Conservation (phyloP, 495 filamentous ascomycete genomes). For the Neurospora sp. region DNA sequence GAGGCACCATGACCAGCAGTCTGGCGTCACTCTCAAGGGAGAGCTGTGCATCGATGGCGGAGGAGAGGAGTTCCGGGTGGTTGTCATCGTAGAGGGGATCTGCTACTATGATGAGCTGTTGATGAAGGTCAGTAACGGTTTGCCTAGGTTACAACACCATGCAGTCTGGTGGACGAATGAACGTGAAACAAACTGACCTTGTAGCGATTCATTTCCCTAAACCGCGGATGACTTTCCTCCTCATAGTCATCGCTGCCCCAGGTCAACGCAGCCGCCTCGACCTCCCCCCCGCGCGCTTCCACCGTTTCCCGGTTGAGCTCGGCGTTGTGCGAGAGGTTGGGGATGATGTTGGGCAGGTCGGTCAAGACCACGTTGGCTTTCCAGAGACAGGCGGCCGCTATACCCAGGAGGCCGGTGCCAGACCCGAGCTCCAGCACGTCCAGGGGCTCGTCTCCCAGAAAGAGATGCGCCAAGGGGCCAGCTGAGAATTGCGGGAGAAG, state of each 20-base stretch:
- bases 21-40: conserved; percentile 23
- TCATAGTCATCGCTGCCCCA: conserved; percentile 26
- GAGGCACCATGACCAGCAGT: conserved; percentile 35
- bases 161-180: not conserved
- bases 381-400: conserved; percentile 37
- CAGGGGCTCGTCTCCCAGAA: conserved; percentile 6
- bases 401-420: conserved; percentile 54
- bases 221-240: conserved; percentile 23
- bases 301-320: conserved; percentile 25
- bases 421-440: conserved; percentile 51
- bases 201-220: conserved; percentile 23
- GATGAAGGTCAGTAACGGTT: not conserved
- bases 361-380: conserved; percentile 31
- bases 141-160: not conserved
- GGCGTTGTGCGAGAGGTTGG: conserved; percentile 33
- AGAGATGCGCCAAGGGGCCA: conserved; percentile 27
- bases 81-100: conserved; percentile 39
- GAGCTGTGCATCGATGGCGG: conserved; percentile 31
- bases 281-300: conserved; percentile 22
- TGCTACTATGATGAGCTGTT: conserved; percentile 34
- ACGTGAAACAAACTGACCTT: conserved; percentile 18
- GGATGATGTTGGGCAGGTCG: conserved; percentile 34
- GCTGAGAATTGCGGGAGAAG: conserved; percentile 43
- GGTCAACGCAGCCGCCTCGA: conserved; percentile 26
- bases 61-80: conserved; percentile 33